phyloP scores from a whole-genome alignment of 768 basidiomycete species.

The Xerocomellus amylosporus region DNA sequence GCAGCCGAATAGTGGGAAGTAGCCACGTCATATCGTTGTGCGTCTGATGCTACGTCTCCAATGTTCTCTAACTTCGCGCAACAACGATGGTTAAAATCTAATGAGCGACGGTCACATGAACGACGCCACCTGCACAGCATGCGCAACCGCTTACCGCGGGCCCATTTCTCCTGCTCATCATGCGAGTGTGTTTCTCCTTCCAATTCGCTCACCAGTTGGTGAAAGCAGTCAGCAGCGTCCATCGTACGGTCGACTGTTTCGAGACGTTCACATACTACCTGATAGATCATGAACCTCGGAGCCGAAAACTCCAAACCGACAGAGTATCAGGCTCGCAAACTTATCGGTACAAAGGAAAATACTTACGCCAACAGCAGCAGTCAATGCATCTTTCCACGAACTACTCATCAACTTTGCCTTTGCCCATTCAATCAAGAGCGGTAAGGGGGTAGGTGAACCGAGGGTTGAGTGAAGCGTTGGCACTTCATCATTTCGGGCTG shows the following conservation, averaged over 20 bases:
- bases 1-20: neutral
- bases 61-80: neutral
- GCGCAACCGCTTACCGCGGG: neutral
- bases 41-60: neutral
- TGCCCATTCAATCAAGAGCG: neutral
- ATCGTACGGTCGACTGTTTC: neutral
- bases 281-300: neutral
- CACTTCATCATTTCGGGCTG: neutral
- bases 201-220: neutral
- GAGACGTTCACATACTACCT: neutral
- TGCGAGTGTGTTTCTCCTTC: neutral
- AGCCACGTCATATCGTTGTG: neutral
- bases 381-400: neutral
- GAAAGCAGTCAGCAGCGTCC: neutral
- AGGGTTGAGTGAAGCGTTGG: neutral
- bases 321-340: neutral
- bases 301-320: neutral
- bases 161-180: neutral
- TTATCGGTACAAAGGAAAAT: no score
- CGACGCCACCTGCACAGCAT: neutral
- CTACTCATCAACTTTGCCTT: neutral
- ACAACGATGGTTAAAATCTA: neutral
- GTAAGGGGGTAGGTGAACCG: no score
- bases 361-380: neutral
- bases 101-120: neutral